A percentile compares a stretch with the other conserved stretches of the same genome.
phyloP scores from a whole-genome alignment of 176 grass and related monocot genomes.

The Urochloa ruziziensis region DNA sequence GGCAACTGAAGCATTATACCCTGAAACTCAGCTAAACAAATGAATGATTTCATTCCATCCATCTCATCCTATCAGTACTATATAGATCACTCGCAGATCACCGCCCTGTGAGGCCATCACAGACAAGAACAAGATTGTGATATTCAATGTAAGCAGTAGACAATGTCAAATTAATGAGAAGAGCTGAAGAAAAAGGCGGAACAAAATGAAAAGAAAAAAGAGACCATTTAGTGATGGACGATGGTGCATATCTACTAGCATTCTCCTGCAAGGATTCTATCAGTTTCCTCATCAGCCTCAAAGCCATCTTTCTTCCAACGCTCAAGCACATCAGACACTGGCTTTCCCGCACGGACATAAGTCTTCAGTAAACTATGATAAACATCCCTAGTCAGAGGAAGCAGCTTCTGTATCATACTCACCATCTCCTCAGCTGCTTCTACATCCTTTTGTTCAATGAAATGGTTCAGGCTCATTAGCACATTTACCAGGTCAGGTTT shows the following conservation, averaged over 20 bases:
- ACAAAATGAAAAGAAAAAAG: not conserved
- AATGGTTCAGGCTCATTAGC: constrained; percentile 43
- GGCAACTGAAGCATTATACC: not conserved
- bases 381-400: constrained; percentile 47
- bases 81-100: not conserved
- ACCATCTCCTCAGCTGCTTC: constrained; percentile 57
- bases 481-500: constrained; percentile 43
- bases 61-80: not conserved
- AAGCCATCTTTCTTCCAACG: constrained; percentile 54
- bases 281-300: constrained; percentile 50
- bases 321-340: constrained; percentile 40
- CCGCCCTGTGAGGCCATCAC: not conserved
- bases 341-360: constrained; percentile 36
- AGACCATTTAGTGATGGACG: not conserved
- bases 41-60: not conserved
- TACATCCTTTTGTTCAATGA: constrained; percentile 54
- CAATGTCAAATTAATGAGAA: not conserved
- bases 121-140: not conserved
- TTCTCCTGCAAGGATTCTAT: constrained; percentile 45
- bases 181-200: not conserved
- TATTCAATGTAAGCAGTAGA: not conserved
- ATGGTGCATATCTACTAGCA: not conserved
- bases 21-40: not conserved
- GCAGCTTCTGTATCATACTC: constrained; percentile 28
- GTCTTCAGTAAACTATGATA: constrained; percentile 52